Base-by-base conservation (phyloP, 192 early-diverging fungal species). In the Coemansia sp. region DNA sequence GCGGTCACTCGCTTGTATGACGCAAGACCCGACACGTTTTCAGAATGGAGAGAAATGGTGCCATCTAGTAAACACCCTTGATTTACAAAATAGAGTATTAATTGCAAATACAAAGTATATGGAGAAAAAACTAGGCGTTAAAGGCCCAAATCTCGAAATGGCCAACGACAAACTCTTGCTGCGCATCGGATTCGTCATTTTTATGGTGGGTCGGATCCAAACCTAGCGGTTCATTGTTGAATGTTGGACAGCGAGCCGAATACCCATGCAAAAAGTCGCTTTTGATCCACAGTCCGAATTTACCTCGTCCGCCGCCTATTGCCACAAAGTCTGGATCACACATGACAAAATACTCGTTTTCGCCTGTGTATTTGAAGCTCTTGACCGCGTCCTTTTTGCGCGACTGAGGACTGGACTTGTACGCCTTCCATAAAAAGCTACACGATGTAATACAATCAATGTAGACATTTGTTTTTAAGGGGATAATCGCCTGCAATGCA, bases 291-390 rank as follows among this genome's bases (percentile, higher is more conserved):
- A 94, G 78, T 0, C 93, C 93, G 79, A 91, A 88, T 66, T 87
- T 88, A 36, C 93, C 93, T 38, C 91, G 85, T 12, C 91, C 93
- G 60, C 93, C 91, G 33, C 93, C 93, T 63, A 95, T 79, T 18
- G 91, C 92, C 13, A 95, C 85, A 75, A 90, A 93, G 33, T 89
- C 88, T 2, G 86, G 84, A 64, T 93, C 91, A 27, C 88, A 89
- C 34, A 91, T 73, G 20, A 95, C 86, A 81, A 93, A 89, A 69
- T 93, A 95, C 60, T 95, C 91, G 66, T 95, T 95, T 38, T 85
- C 87, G 60, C 92, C 93, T 13, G 91, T 87, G 82, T 91, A 93
- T 41, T 85, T 85, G 79, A 89, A 95, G 42, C 84, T 81, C 63
- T 87, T 85, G 18, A 90, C 78, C 42, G 84, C 76, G 65, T 81